Evolutionary conservation across 2,329 filamentous ascomycete genomes (phyloP), one percentile per base, ranked within the genome.

Genomic region (Colletotrichum sp.): DNA sequence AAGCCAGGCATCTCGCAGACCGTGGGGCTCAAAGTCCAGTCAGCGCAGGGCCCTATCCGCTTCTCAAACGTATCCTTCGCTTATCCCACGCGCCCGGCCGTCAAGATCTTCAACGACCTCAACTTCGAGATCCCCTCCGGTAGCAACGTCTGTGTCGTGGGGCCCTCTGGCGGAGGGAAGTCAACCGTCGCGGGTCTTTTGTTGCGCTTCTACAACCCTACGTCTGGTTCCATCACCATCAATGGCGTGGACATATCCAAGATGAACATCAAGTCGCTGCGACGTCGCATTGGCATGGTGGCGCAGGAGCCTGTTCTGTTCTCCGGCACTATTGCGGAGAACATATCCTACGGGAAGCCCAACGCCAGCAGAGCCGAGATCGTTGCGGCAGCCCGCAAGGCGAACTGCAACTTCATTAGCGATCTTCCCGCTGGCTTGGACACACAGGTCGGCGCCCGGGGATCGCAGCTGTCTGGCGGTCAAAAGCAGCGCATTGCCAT

Each of bases 401-500:
- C 97, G 70, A 99, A 99, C 84, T 99, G 97, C 84, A 94, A 94
- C 80, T 99, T 99, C 82, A 98, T 99, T 84, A 94, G 94, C 83
- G 97, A 99, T 84, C 98, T 99, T 80, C 97, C 97, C 32, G 96
- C 99, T 74, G 97, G 97, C 6, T 90, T 99, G 8, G 96, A 99
- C 82, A 99, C 97, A 0, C 94, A 95, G 78, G 97, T 98, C 34
- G 98, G 98, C 70, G 94, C 96, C 18, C 92, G 97, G 78, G 97
- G 97, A 39, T 96, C 96, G 3, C 96, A 99, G 85, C 90, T 99
- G 1, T 98, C 96, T 10, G 97, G 97, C 68, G 97, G 97, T 0
- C 97, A 99, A 85, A 99, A 99, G 87, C 97, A 99, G 85, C 94
- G 97, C 78, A 99, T 99, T 81, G 97, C 97, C 49, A 99, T 99